Conservation (phyloP, 179 eudicot genomes). For the Silene noctiflora region DNA sequence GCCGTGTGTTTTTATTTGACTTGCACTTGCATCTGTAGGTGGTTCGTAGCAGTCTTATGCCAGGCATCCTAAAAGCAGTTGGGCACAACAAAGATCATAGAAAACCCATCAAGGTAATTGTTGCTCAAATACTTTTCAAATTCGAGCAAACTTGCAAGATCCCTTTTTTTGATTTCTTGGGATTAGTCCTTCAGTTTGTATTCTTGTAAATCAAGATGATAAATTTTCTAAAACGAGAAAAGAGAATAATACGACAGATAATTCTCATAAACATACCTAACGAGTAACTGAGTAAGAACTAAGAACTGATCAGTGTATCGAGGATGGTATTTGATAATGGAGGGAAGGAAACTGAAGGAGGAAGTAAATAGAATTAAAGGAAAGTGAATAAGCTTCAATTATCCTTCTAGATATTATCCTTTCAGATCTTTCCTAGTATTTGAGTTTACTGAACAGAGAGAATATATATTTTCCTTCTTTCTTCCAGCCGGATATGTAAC, state of each 20-base stretch:
- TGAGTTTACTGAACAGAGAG: background rate
- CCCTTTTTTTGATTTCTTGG: background rate
- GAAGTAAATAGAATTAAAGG: background rate
- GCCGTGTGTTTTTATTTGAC: background rate
- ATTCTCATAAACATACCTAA: background rate
- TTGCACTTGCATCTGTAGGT: slow-evolving; percentile 45
- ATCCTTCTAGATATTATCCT: background rate
- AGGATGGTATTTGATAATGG: background rate
- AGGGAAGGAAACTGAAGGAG: background rate
- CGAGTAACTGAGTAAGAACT: background rate
- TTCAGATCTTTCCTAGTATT: background rate
- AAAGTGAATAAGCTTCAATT: background rate
- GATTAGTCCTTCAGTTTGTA: background rate
- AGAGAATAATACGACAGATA: background rate
- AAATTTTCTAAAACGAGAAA: background rate
- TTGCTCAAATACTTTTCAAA: background rate
- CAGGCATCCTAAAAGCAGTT: slow-evolving; percentile 77
- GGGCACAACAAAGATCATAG: slow-evolving; percentile 94
- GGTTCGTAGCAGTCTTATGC: slow-evolving; percentile 83
- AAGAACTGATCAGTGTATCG: background rate
- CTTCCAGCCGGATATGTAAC: background rate
- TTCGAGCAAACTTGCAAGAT: background rate
- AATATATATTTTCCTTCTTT: background rate
- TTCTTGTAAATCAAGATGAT: background rate
- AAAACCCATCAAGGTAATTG: slow-evolving; percentile 82